Base-by-base conservation (phyloP, 2,329 filamentous ascomycete species). In the Colletotrichum ledebouriae region DNA sequence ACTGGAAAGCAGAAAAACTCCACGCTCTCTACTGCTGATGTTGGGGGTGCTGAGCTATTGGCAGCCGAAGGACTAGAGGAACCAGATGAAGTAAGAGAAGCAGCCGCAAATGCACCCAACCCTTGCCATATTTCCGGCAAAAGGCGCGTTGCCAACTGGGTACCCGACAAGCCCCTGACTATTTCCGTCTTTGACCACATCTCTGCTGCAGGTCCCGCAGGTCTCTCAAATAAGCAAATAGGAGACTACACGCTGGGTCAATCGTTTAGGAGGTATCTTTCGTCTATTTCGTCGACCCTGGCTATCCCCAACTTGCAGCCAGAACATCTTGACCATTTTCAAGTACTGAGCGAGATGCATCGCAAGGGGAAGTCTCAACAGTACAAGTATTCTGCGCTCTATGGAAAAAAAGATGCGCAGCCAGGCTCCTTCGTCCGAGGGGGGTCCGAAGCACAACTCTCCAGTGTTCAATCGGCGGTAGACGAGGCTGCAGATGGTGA, bases 1-100 rank as follows among this genome's bases (percentile, higher is more conserved):
- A 87, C 85, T 0, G 86, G 82, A 2, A 83, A 80, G 55, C 63
- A 68, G 66, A 72, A 63, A 39, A 68, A 12, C 22, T 42, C 44
- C 2, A 39, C 47, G 6, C 34, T 47, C 11, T 46, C 41, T 11
- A n/a, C 52, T 11, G 12, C 17, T 11, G 46, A 33, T 39, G 34
- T 55, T 37, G 59, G 20, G 7, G 58, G 46, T 39, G 25, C 42
- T 6, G 64, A 46, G 25, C 12, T 58, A 17, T 61, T 52, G 34
- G 6, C 46, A 11, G 15, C 34, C 13, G 47, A 61, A 34, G 59
- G 59, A 11, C 29, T 44, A 15, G 22, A 12, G 33, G 12, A 39
- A 46, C 34, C 29, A 12, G 41, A 4, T 11, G 10, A 34, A 39
- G 11, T 22, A 15, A 10, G n/a, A 15, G 29, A 56, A 22, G 25